Base-by-base conservation (phyloP, 257 asterid species). In the Nicotiana sylvestris region DNA sequence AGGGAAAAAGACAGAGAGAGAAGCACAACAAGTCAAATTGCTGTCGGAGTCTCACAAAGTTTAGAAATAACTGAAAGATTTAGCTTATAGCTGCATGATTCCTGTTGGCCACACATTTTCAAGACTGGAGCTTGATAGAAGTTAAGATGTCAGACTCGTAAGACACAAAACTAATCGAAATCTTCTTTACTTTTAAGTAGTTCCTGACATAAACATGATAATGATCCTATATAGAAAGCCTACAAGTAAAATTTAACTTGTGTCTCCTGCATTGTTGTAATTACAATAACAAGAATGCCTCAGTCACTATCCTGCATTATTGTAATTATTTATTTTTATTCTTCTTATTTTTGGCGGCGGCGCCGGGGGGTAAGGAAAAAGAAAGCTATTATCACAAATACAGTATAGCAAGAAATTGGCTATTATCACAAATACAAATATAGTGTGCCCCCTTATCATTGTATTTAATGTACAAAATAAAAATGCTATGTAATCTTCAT, bases 71-170 rank as follows among this genome's bases (percentile, higher is more conserved):
- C 78, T 21, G 60, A 70, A 39, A 39, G 30, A 70, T 43, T 66
- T 37, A 17, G 16, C 53, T 16, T 67, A 2, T 35, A 68, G 77
- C 77, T 18, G 56, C 56, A n/a, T 37, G 77, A 69, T 30, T 43
- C 78, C 37, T 1, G 18, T 6, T 72, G 37, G 15, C 25, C 58
- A 43, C 60, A 46, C 60, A 46, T 72, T 72, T 72, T 72, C 61
- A 46, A 72, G 78, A 72, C 78, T 21, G 37, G 78, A 46, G 61
- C 61, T 46, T 72, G 60, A 21, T 72, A 72, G 60, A 72, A 72
- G 60, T 72, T 46, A 25, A 21, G 10, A 15, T 30, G 72, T 30
- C 72, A 30, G 10, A 29, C 39, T 65, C 0, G 21, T 13, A 65
- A 5, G 43, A 30, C 78, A 46, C 61, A 72, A 72, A 33, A 46